A percentile compares a stretch with the other conserved stretches of the same genome.
phyloP scores from a whole-genome alignment of 2,329 filamentous ascomycete species.

The Cordyceps tenuipes region DNA sequence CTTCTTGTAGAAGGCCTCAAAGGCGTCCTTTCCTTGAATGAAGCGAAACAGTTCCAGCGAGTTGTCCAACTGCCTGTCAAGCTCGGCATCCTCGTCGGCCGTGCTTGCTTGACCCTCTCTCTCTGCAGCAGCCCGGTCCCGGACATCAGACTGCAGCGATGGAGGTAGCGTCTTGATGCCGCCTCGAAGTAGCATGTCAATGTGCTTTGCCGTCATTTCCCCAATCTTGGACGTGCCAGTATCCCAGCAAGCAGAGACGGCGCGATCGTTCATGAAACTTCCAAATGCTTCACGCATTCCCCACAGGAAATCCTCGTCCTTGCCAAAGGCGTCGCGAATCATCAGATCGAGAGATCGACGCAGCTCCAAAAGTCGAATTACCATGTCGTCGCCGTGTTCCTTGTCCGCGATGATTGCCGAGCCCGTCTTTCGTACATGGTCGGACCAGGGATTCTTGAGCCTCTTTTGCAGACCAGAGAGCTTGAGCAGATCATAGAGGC shows the following conservation, averaged over 20 bases:
- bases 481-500: slow-evolving; percentile 69
- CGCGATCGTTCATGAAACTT: slow-evolving; percentile 85
- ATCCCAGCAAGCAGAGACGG: slow-evolving; percentile 61
- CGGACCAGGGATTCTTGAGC: slow-evolving; percentile 65
- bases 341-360: slow-evolving; percentile 72
- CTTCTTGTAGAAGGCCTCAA: slow-evolving; percentile 99
- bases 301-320: slow-evolving; percentile 69
- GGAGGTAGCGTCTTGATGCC: slow-evolving; percentile 77
- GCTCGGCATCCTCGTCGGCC: slow-evolving; percentile 82
- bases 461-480: slow-evolving; percentile 62
- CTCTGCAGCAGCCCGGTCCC: slow-evolving; percentile 49
- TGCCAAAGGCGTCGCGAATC: slow-evolving; percentile 67
- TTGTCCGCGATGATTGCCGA: slow-evolving; percentile 72
- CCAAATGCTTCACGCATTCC: slow-evolving; percentile 79
- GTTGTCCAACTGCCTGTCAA: slow-evolving; percentile 87
- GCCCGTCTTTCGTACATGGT: slow-evolving; percentile 71
- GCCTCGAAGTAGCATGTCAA: slow-evolving; percentile 79
- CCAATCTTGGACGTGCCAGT: slow-evolving; percentile 89
- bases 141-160: slow-evolving; percentile 53
- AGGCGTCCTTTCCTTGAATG: slow-evolving; percentile 93
- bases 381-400: slow-evolving; percentile 74
- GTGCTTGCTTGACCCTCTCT: slow-evolving; percentile 57
- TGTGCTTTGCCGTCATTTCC: slow-evolving; percentile 97
- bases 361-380: slow-evolving; percentile 70
- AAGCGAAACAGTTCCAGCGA: slow-evolving; percentile 93